A percentile compares a stretch with the other conserved stretches of the same genome.
Conservation (phyloP, 441 rosid species). For the Heliophila coronopifolia region DNA sequence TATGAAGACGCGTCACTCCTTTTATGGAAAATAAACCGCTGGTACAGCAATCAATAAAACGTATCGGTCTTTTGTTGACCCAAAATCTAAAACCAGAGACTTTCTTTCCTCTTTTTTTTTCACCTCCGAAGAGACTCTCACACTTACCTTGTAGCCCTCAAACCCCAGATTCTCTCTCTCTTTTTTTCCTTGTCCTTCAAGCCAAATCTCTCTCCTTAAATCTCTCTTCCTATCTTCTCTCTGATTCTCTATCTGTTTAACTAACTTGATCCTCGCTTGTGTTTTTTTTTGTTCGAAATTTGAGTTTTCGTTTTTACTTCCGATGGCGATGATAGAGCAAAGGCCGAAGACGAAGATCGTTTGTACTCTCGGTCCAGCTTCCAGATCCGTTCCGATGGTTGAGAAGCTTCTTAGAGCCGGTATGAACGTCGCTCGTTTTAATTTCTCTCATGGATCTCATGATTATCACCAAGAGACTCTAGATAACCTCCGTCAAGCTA, state of each 20-base stretch:
- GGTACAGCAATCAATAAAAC: neutral
- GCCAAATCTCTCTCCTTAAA: no score
- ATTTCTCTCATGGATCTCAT: slow-evolving; percentile 86
- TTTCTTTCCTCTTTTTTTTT: neutral
- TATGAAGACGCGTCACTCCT: slow-evolving; percentile 12
- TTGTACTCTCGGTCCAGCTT: slow-evolving; percentile 82
- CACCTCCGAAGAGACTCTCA: slow-evolving; percentile 9
- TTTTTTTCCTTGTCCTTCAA: no score
- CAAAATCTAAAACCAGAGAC: slow-evolving; percentile 18
- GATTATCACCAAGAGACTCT: slow-evolving; percentile 80
- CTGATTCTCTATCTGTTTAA: no score
- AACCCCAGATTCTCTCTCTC: no score
- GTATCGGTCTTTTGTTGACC: slow-evolving; percentile 22
- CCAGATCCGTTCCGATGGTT: slow-evolving; percentile 59
- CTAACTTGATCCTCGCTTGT: no score
- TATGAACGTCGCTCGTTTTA: slow-evolving; percentile 90
- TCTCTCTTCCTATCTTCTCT: no score
- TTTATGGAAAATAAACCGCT: slow-evolving; percentile 17
- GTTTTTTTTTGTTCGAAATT: no score
- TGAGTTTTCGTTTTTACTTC: no score
- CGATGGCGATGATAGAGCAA: slow-evolving; percentile 67
- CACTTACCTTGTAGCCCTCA: no score
- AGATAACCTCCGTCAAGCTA: slow-evolving; percentile 63
- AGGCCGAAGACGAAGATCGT: slow-evolving; percentile 75
- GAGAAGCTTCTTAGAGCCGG: slow-evolving; percentile 84